Percentiles rank a stretch among this genome's conserved stretches.
Evolutionary conservation across 2,329 filamentous ascomycete species (phyloP).

Genomic region (Curvularia lunata): DNA sequence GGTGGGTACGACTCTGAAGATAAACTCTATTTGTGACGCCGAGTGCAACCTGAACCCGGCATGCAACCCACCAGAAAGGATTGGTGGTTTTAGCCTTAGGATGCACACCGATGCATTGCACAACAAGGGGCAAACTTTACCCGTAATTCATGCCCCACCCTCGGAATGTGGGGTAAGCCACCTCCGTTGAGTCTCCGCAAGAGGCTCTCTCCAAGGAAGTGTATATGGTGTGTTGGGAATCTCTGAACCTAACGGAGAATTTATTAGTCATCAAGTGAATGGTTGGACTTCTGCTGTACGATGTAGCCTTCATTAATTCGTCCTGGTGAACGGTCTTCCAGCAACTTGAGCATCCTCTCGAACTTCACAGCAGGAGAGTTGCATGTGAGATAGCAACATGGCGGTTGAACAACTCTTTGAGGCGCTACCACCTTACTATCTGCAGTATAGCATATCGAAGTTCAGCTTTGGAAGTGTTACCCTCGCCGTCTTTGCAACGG

Average conservation of each 20-base stretch:
- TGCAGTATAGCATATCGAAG: constrained; percentile 43
- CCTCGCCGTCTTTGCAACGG: constrained; percentile 31
- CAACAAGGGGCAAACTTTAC: constrained; percentile 19
- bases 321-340: neutral
- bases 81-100: neutral
- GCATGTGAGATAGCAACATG: constrained; percentile 22
- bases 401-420: constrained; percentile 41
- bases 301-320: neutral
- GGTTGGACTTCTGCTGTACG: no score
- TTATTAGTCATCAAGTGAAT: neutral
- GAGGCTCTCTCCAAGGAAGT: neutral
- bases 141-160: constrained; percentile 38
- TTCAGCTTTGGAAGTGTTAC: constrained; percentile 34
- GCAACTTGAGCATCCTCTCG: neutral
- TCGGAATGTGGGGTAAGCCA: constrained; percentile 35
- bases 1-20: neutral
- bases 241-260: neutral
- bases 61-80: neutral
- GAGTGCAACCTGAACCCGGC: neutral
- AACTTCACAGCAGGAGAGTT: neutral
- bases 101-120: neutral
- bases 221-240: neutral
- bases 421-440: constrained; percentile 35
- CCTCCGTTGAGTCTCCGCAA: neutral
- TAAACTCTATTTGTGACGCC: neutral